phyloP scores from a whole-genome alignment of 805 yeast genomes.

The Ogataea polymorpha region DNA sequence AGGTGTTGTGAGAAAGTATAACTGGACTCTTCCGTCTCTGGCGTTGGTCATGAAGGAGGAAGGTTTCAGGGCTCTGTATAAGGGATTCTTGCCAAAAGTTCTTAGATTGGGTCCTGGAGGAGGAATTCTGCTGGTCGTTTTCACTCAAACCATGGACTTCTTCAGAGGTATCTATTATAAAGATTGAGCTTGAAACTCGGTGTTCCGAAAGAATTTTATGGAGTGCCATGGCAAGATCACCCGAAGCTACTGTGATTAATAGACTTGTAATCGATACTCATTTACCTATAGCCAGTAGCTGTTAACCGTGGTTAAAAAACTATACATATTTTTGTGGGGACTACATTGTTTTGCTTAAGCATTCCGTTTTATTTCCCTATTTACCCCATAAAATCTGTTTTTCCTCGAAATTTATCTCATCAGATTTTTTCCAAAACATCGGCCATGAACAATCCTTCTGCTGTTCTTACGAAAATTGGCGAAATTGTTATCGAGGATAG shows the following conservation, averaged over 20 bases:
- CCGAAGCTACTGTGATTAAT: background rate
- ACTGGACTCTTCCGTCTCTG: constrained; percentile 87
- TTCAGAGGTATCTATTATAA: constrained; percentile 59
- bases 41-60: constrained; percentile 78
- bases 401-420: background rate
- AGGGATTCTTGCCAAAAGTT: constrained; percentile 96
- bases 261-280: background rate
- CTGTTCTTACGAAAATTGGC: constrained; percentile 63
- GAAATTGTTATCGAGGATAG: constrained; percentile 64
- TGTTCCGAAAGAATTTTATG: background rate
- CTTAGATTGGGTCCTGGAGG: constrained; percentile 99
- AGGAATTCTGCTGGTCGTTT: constrained; percentile 96
- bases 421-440: constrained; percentile 1
- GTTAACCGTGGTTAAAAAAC: background rate
- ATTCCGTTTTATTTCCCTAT: background rate
- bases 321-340: background rate
- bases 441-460: constrained; percentile 38
- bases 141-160: constrained; percentile 91
- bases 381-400: background rate
- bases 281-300: background rate
- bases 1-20: constrained; percentile 82
- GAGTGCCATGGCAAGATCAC: background rate
- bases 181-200: constrained; percentile 12
- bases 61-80: constrained; percentile 87
- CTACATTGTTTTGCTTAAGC: background rate